These are phyloP conservation scores for Prunus yedoensis DNA, from an alignment of 331 rosid genomes.

Conservation along the genomic window DNA sequence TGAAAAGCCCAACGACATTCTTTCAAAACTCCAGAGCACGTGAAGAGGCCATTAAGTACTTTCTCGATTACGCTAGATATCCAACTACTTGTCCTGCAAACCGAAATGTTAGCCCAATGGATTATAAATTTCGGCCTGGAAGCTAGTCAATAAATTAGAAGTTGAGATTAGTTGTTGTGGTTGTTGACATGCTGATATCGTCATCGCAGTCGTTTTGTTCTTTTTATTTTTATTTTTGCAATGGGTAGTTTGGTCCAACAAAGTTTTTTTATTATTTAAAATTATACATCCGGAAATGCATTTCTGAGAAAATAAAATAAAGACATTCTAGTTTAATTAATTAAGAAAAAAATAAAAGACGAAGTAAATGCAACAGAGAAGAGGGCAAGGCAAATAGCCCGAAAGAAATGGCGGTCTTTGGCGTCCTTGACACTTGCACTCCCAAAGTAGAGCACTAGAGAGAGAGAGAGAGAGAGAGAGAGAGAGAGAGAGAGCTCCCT, in stretches of 20 bases:
- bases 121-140: too few relatives aligned
- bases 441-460: not conserved
- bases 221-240: too few relatives aligned
- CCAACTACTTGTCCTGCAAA: not conserved
- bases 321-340: not conserved
- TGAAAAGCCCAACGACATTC: too few relatives aligned
- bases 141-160: too few relatives aligned
- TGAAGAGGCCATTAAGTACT: not conserved
- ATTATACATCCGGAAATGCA: too few relatives aligned
- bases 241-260: not conserved
- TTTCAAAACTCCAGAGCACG: not conserved
- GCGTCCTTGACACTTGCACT: not conserved
- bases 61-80: not conserved
- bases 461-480: too few relatives aligned
- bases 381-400: not conserved
- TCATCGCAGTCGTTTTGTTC: too few relatives aligned
- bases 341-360: not conserved
- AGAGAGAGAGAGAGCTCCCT: too few relatives aligned
- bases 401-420: constrained; percentile 21
- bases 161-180: too few relatives aligned
- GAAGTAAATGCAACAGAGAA: not conserved
- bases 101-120: not conserved
- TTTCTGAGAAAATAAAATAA: not conserved
- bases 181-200: too few relatives aligned
- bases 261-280: too few relatives aligned